Percentiles rank a stretch among this genome's conserved stretches.
Conservation (phyloP, 2,329 filamentous ascomycete species). For the Ceratocystis diversiconidia region DNA sequence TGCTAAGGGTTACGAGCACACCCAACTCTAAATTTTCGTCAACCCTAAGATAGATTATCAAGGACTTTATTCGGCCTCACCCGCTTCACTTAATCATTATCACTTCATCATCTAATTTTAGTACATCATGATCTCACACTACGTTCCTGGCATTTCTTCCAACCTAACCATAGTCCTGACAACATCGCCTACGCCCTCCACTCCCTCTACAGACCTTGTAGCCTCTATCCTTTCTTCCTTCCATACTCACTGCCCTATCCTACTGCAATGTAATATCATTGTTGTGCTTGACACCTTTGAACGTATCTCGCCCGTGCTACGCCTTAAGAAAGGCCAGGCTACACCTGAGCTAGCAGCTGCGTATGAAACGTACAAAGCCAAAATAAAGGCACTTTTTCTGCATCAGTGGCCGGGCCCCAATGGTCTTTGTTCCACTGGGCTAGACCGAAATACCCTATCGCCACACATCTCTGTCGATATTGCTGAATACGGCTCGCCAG, state of each 20-base stretch:
- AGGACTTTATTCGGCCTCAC: background rate
- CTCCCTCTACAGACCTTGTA: conserved; percentile 39
- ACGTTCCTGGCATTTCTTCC: background rate
- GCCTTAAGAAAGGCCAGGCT: conserved; percentile 41
- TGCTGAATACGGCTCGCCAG: conserved; percentile 36
- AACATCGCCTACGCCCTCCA: conserved; percentile 41
- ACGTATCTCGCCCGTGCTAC: conserved; percentile 29
- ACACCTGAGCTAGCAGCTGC: conserved; percentile 31
- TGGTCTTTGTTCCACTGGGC: too few relatives aligned
- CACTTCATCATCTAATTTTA: too few relatives aligned
- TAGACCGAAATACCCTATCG: background rate
- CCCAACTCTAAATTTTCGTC: background rate
- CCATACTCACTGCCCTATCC: conserved; percentile 27
- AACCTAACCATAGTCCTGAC: conserved; percentile 32
- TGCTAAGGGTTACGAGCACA: background rate
- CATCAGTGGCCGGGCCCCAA: conserved; percentile 15
- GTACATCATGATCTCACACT: too few relatives aligned
- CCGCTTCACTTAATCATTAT: background rate
- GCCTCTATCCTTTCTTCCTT: conserved; percentile 34
- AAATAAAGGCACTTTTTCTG: conserved; percentile 30
- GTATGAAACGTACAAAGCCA: conserved; percentile 34
- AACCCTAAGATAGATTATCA: background rate
- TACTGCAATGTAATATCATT: conserved; percentile 33
- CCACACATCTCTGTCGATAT: conserved; percentile 21
- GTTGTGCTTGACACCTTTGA: conserved; percentile 41